Percentiles rank a stretch among this genome's conserved stretches.
Evolutionary conservation across 2,329 filamentous ascomycete genomes (phyloP).

Genomic region (Aspergillus ruber): DNA sequence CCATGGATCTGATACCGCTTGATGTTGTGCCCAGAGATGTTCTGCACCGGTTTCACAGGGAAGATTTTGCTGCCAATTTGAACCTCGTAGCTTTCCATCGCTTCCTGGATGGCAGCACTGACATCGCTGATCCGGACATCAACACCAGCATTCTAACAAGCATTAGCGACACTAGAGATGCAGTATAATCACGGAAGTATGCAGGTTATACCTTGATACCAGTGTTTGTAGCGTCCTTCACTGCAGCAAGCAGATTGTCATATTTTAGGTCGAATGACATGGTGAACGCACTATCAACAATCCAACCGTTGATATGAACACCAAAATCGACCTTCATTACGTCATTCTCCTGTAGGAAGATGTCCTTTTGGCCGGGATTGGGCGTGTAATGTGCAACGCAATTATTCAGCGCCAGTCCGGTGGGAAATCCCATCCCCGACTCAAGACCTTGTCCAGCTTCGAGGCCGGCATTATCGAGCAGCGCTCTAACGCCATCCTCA

Average conservation of each 20-base stretch:
- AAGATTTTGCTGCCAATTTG: conserved; percentile 48
- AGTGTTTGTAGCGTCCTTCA: conserved; percentile 67
- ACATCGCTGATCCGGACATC: conserved; percentile 52
- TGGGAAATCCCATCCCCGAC: conserved; percentile 52
- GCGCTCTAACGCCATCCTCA: conserved; percentile 48
- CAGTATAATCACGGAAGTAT: neutral
- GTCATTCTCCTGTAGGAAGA: conserved; percentile 63
- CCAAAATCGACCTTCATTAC: conserved; percentile 77
- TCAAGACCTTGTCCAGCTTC: conserved; percentile 46
- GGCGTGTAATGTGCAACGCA: conserved; percentile 52
- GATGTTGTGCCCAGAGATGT: conserved; percentile 52
- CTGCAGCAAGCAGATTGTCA: conserved; percentile 64
- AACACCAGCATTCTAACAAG: conserved; percentile 44
- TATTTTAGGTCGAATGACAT: conserved; percentile 66
- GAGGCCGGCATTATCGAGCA: conserved; percentile 47
- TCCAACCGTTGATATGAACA: conserved; percentile 68
- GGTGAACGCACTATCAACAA: conserved; percentile 73
- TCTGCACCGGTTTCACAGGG: conserved; percentile 51
- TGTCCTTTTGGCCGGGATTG: conserved; percentile 58
- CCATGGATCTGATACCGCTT: conserved; percentile 50
- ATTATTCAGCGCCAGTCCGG: conserved; percentile 50
- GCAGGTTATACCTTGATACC: conserved; percentile 35
- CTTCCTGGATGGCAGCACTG: conserved; percentile 53
- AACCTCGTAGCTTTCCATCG: conserved; percentile 58
- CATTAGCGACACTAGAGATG: conserved; percentile 3